Evolutionary conservation across 345 rosid genomes (phyloP).

Genomic region (Geranium brycei): DNA sequence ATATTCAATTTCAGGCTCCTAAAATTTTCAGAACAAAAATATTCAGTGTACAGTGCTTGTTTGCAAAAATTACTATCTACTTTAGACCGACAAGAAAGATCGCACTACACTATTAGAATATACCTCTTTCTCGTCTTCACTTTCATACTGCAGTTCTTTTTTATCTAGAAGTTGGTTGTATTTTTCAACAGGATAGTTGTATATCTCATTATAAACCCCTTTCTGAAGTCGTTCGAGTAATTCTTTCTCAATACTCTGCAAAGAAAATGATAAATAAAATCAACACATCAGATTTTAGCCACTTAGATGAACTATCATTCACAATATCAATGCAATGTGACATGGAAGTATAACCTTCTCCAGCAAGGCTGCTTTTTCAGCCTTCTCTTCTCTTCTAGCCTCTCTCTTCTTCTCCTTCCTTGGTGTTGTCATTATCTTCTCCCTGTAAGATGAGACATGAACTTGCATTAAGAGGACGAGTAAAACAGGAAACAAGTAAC

Average conservation of each 20-base stretch:
- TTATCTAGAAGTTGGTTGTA: conserved; percentile 42
- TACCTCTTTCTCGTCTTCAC: conserved; percentile 46
- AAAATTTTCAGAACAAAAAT: conserved; percentile 13
- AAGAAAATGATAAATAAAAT: conserved; percentile 4
- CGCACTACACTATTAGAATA: not conserved
- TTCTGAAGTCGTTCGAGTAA: conserved; percentile 60
- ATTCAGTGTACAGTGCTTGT: not conserved
- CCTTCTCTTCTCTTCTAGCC: conserved; percentile 75
- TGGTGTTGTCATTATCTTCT: conserved; percentile 55
- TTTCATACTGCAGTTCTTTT: conserved; percentile 19
- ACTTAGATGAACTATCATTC: not conserved
- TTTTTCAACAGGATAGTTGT: conserved; percentile 39
- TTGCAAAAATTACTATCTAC: not conserved
- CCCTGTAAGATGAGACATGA: conserved; percentile 21
- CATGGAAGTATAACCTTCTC: conserved; percentile 44
- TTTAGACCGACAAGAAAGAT: not conserved
- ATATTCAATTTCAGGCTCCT: conserved; percentile 63
- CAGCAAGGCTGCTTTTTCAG: conserved; percentile 63
- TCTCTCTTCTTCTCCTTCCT: conserved; percentile 59
- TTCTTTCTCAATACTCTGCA: conserved; percentile 77
- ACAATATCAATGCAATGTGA: not conserved
- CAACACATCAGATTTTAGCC: conserved; percentile 1
- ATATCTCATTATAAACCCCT: conserved; percentile 61
- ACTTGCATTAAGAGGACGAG: not conserved
- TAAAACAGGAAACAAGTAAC: not conserved